These are phyloP conservation scores for Pseudevernia furfuracea DNA, from an alignment of 495 filamentous ascomycete genomes.

Conservation along the genomic window DNA sequence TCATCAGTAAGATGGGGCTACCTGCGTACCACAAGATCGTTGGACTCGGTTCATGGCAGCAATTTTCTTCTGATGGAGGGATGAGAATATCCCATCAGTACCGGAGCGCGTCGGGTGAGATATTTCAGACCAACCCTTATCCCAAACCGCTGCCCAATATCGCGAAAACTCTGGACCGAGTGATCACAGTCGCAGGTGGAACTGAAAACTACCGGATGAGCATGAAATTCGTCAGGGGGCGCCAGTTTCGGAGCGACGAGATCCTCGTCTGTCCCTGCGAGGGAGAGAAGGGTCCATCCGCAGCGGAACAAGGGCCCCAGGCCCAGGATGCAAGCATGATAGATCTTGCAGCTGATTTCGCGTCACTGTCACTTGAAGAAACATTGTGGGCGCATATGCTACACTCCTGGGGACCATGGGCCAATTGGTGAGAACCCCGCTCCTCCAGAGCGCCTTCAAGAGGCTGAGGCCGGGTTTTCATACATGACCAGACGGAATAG, in stretches of 20 bases:
- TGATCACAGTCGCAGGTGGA: neutral
- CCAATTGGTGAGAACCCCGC: neutral
- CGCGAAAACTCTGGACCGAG: neutral
- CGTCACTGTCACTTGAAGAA: neutral
- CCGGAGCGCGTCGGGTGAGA: neutral
- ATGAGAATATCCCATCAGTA: neutral
- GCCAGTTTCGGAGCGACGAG: neutral
- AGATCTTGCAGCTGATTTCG: neutral
- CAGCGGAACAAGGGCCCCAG: neutral
- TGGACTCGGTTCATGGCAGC: neutral
- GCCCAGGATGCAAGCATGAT: neutral
- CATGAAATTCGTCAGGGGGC: neutral
- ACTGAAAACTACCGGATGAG: neutral
- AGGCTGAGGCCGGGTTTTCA: neutral
- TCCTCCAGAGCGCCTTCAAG: neutral
- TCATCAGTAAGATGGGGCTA: neutral
- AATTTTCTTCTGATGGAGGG: neutral
- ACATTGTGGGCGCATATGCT: neutral
- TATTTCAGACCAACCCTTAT: neutral
- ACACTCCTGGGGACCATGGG: neutral
- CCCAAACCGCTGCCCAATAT: neutral
- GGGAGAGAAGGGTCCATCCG: neutral
- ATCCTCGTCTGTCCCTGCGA: slow-evolving; percentile 1
- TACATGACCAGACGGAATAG: neutral
- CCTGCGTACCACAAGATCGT: slow-evolving; percentile 2